These are phyloP conservation scores for Mycena filopes DNA, from an alignment of 768 basidiomycete species.

Conservation along the genomic window DNA sequence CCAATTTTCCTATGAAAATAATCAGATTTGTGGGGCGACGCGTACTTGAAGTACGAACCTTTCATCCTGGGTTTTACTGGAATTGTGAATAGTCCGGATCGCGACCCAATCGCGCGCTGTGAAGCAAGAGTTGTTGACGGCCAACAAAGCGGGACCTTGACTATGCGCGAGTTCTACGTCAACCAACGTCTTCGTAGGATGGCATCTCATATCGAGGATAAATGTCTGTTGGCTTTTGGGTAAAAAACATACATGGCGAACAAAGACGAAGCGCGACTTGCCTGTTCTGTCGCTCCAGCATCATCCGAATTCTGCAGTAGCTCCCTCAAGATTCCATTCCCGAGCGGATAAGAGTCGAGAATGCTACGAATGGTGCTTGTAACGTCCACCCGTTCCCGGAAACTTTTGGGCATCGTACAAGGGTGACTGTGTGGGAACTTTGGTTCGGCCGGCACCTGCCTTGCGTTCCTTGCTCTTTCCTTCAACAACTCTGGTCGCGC, in stretches of 20 bases:
- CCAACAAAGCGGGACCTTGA: constrained; percentile 45
- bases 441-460: too few relatives aligned
- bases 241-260: not conserved
- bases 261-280: not conserved
- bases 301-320: constrained; percentile 44
- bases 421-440: not conserved
- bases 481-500: too few relatives aligned
- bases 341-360: constrained; percentile 38
- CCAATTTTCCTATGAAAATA: constrained; percentile 40
- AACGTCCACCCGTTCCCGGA: constrained; percentile 30
- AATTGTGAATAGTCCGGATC: constrained; percentile 40
- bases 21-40: not conserved
- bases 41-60: constrained; percentile 28
- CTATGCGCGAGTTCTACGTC: constrained; percentile 31
- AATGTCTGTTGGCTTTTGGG: constrained; percentile 35
- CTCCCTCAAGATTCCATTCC: constrained; percentile 41
- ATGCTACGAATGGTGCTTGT: constrained; percentile 37
- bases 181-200: constrained; percentile 32
- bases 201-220: constrained; percentile 39
- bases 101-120: constrained; percentile 41
- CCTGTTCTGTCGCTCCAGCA: constrained; percentile 39
- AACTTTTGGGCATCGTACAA: constrained; percentile 23
- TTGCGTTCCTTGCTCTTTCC: too few relatives aligned
- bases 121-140: constrained; percentile 41
- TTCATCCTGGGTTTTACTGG: constrained; percentile 41